Evolutionary conservation across 2,329 filamentous ascomycete species (phyloP), one percentile per base, ranked within the genome.

Genomic region (Aspergillus pseudoterreus): DNA sequence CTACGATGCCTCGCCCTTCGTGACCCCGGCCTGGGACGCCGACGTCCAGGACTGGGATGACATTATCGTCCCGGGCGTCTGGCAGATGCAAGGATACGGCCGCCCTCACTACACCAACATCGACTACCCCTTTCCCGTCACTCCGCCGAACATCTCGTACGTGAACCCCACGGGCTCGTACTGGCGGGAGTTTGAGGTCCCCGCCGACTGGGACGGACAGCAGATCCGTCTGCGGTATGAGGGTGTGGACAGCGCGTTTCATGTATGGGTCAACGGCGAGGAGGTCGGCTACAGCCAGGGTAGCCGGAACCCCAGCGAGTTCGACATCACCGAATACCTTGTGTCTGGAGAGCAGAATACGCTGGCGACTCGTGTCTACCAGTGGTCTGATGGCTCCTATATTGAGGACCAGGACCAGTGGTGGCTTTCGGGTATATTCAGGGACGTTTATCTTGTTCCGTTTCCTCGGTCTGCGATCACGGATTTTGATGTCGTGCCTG

Each of bases 221-320:
- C 84, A 87, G 57, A 68, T 88, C n/a, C 75, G 84, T n/a, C 70
- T 89, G 21, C 75, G 86, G 11, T 89, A 88, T 53, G 86, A 89
- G 49, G 86, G 86, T 1, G 85, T 89, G 0, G 86, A 89, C 59
- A 85, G 83, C 59, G 82, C 85, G 0, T 89, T 85, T 60, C 84
- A 88, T 64, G 69, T 88, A 11, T 88, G 80, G 78, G 70, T 89
- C 5, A 89, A 89, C 56, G 83, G 83, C 0, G 63, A 72, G 14
- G 70, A 83, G 33, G 72, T 88, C 2, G 86, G 86, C 2, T 89
- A 88, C 60, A 82, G 82, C 2, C 85, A 89, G 62, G 86, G 86
- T 0, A 81, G 81, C 9, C 76, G 86, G 35, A 89, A 89, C 58
- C 77, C 86, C 0, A 78, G 82, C 8, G 86, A 90, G 62, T 89